phyloP scores from a whole-genome alignment of 1,284 basidiomycete genomes.

The Boletus smithii region DNA sequence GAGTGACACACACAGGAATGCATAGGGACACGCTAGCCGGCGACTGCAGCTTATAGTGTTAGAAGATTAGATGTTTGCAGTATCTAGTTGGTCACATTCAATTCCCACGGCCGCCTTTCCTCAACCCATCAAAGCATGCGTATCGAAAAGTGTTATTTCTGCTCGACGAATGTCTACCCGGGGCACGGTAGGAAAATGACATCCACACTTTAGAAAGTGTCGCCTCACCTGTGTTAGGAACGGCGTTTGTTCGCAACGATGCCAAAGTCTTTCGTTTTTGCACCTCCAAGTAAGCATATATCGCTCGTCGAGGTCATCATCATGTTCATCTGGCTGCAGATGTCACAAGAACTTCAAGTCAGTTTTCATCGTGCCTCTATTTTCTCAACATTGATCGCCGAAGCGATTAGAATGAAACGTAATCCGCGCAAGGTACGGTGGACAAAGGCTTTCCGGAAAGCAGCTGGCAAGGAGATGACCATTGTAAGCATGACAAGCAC shows the following conservation, averaged over 20 bases:
- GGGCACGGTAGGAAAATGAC: conserved; percentile 67
- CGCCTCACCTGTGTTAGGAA: conserved; percentile 45
- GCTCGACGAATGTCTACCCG: conserved; percentile 92
- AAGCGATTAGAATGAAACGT: conserved; percentile 85
- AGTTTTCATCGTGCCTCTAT: conserved; percentile 13
- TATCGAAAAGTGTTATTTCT: conserved; percentile 90
- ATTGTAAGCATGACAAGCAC: conserved; percentile 59
- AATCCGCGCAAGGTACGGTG: conserved; percentile 99
- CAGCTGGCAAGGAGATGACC: conserved; percentile 99
- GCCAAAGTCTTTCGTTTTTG: conserved; percentile 96
- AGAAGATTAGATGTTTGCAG: too few relatives aligned
- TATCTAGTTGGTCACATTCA: neutral
- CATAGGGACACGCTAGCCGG: too few relatives aligned
- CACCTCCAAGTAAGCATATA: conserved; percentile 78
- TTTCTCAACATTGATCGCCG: conserved; percentile 1
- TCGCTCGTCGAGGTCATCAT: conserved; percentile 3
- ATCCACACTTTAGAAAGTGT: neutral
- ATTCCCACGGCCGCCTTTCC: conserved; percentile 25
- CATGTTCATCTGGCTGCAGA: conserved; percentile 40
- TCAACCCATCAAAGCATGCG: conserved; percentile 50
- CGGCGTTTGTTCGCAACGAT: conserved; percentile 95
- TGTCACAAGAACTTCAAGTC: conserved; percentile 99
- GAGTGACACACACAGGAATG: too few relatives aligned
- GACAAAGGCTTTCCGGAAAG: conserved; percentile 99
- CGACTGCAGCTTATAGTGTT: too few relatives aligned